A percentile compares a stretch with the other conserved stretches of the same genome.
Evolutionary conservation across 805 yeast genomes (phyloP).

Genomic region (Cyberlindnera galapagoensis): DNA sequence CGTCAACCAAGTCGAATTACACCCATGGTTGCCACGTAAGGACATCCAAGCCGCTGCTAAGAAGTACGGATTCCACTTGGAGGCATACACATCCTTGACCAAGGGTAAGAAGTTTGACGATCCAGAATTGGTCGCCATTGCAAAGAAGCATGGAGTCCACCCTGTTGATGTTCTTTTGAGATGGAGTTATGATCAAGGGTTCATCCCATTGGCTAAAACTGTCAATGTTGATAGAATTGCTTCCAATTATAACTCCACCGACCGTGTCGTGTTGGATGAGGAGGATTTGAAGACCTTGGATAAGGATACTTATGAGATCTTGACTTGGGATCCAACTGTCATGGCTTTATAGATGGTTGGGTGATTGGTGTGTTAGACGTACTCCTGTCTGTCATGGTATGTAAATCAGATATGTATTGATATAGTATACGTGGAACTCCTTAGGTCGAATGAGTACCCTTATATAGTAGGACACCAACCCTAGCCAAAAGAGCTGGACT

Average conservation of each 20-base stretch:
- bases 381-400: too few relatives aligned
- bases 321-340: constrained; percentile 21
- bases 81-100: constrained; percentile 22
- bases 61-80: constrained; percentile 16
- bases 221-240: constrained; percentile 12
- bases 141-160: constrained; percentile 16
- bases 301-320: constrained; percentile 14
- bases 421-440: too few relatives aligned
- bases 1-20: constrained; percentile 54
- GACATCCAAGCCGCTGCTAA: constrained; percentile 18
- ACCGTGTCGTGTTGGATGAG: constrained; percentile 16
- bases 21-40: constrained; percentile 23
- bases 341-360: too few relatives aligned
- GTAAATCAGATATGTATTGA: too few relatives aligned
- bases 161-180: constrained; percentile 16
- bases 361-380: too few relatives aligned
- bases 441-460: too few relatives aligned
- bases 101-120: constrained; percentile 18
- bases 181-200: constrained; percentile 22
- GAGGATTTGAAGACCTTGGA: constrained; percentile 16
- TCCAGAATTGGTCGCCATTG: constrained; percentile 17
- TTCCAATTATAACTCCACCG: constrained; percentile 15
- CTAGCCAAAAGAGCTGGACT: too few relatives aligned
- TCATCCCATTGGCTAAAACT: constrained; percentile 20
- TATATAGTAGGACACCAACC: too few relatives aligned